These are phyloP conservation scores for Lolium rigidum DNA, from an alignment of 176 grass and related monocot species.

Conservation along the genomic window DNA sequence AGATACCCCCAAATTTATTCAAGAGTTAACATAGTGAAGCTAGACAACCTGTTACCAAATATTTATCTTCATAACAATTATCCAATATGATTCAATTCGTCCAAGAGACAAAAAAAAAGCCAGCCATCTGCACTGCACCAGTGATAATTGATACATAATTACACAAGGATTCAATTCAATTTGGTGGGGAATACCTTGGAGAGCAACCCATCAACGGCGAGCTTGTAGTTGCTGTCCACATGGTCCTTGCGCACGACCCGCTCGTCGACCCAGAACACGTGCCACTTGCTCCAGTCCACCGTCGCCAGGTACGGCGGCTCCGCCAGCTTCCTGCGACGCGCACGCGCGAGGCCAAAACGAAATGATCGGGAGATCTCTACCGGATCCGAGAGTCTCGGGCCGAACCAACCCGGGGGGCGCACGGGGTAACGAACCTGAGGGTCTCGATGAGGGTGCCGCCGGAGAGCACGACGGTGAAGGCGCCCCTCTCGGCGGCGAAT, in stretches of 20 bases:
- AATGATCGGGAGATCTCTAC: constrained; percentile 15
- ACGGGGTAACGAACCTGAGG: constrained; percentile 32
- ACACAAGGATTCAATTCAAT: background rate
- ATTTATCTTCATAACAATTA: background rate
- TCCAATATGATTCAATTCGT: background rate
- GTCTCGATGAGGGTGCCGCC: constrained; percentile 79
- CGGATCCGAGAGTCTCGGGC: background rate
- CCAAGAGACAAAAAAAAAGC: background rate
- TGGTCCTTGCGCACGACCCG: constrained; percentile 87
- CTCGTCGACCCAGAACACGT: constrained; percentile 97
- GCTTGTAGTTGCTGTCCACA: constrained; percentile 97
- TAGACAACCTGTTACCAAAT: background rate
- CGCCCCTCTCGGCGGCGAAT: constrained; percentile 74
- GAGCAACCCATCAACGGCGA: constrained; percentile 88
- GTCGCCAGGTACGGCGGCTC: constrained; percentile 83
- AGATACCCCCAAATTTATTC: background rate
- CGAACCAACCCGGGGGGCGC: background rate
- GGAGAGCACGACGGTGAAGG: constrained; percentile 87
- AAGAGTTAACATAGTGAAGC: background rate
- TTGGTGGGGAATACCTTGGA: constrained; percentile 62
- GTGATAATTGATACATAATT: background rate
- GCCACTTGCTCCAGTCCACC: constrained; percentile 89
- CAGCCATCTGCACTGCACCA: background rate
- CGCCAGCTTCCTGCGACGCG: constrained; percentile 65
- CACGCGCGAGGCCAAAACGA: background rate